Evolutionary conservation across 148 eudicot genomes (phyloP), one percentile per base, ranked within the genome.

Genomic region (Talinum fruticosum): DNA sequence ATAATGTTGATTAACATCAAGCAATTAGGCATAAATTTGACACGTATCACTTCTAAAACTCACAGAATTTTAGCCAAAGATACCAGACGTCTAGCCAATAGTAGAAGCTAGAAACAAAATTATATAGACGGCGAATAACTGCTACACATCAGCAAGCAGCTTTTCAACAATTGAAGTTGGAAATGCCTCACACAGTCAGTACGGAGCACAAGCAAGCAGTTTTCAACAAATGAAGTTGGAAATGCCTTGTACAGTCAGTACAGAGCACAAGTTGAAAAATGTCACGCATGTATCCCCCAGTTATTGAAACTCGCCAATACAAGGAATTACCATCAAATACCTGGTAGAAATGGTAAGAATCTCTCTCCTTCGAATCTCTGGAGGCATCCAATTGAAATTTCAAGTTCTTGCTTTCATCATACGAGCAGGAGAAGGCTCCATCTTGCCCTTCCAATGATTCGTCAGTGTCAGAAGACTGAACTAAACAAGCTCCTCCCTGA

Each of bases 321-420:
- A 64, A 32, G 32, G 5, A 21, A 21, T 4, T 36, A 73, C 16
- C 6, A 65, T 67, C 34, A 74, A 62, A 78, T 75, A 96, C 99
- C 99, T 96, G 99, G 80, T 96, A 96, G 80, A 96, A 91, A 83
- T 81, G 84, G 86, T 91, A 96, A 19, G 90, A 83, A 80, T 86
- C 89, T 41, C 72, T 89, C 51, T 87, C 94, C 82, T 87, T 88
- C 38, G 78, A 53, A 47, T 82, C 90, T 75, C 82, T 82, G 32
- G 80, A 80, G 26, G 78, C 79, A 82, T 74, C 79, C 21, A 78
- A 66, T 49, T 78, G 84, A 44, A 71, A 54, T 24, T 82, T 86
- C 73, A 80, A 47, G 75, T 54, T 78, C 72, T 87, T 93, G 64
- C 66, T 79, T 45, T 87, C 87, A 57, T 89, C 90, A 72, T 54